These are phyloP conservation scores for Pharnaceum exiguum DNA, from an alignment of 148 eudicot genomes.

Conservation along the genomic window DNA sequence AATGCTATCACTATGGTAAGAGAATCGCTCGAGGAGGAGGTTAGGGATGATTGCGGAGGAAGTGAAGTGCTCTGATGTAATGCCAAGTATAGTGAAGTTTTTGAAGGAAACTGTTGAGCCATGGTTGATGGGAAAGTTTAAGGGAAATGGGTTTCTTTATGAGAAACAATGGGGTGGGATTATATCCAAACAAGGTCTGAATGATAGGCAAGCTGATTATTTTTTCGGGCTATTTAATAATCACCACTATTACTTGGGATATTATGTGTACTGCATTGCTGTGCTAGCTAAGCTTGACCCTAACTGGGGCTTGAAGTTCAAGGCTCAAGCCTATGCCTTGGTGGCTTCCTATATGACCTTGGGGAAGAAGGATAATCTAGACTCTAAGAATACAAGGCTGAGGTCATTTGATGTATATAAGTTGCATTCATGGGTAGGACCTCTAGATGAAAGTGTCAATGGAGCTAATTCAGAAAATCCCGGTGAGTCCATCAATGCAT, in stretches of 20 bases:
- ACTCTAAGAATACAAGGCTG: neutral
- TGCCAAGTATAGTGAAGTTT: conserved; percentile 12
- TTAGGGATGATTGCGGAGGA: conserved; percentile 16
- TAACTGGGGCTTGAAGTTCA: conserved; percentile 19
- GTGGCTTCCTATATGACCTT: conserved; percentile 12
- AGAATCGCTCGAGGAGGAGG: conserved; percentile 7
- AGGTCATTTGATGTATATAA: conserved; percentile 12
- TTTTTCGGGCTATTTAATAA: neutral
- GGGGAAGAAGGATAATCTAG: neutral
- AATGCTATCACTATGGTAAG: conserved; percentile 6
- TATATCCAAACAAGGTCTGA: neutral
- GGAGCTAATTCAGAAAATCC: neutral
- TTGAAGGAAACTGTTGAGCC: conserved; percentile 12
- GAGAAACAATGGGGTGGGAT: conserved; percentile 11
- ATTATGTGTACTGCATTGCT: conserved; percentile 15
- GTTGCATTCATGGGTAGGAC: conserved; percentile 2
- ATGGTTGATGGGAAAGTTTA: conserved; percentile 13
- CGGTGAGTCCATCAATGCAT: neutral
- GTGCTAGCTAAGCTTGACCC: conserved; percentile 17
- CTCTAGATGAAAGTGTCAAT: neutral
- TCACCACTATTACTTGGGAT: conserved; percentile 1
- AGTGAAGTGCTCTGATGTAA: conserved; percentile 12
- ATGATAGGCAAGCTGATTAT: neutral
- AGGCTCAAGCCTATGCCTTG: conserved; percentile 13
- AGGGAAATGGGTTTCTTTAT: conserved; percentile 19